Percentiles rank a stretch among this genome's conserved stretches.
Evolutionary conservation across 2,329 filamentous ascomycete species (phyloP).

Genomic region (Salinomyces thailandicus): DNA sequence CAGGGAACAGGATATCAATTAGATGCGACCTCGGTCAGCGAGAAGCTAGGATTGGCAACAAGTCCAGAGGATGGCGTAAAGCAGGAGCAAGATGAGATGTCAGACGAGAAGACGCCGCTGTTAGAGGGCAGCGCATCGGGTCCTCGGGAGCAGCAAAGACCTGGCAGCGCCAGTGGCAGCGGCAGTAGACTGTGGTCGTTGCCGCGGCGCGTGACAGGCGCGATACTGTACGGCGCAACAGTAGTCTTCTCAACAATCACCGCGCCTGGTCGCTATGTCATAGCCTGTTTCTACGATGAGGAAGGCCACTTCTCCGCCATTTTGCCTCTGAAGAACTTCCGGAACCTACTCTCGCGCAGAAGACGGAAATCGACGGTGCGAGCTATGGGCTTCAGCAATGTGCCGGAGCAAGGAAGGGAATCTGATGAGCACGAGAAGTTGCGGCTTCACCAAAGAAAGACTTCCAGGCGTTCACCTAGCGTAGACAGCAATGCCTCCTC

Average conservation of each 20-base stretch:
- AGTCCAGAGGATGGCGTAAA: too few species aligned
- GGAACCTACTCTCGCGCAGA: constrained; percentile 35
- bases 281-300: constrained; percentile 74
- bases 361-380: constrained; percentile 19
- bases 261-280: constrained; percentile 70
- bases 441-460: constrained; percentile 18
- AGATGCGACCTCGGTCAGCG: constrained; percentile 15
- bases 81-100: too few species aligned
- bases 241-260: constrained; percentile 70
- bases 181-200: constrained; percentile 12
- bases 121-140: constrained; percentile 30
- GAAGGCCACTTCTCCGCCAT: constrained; percentile 70
- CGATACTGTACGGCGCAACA: constrained; percentile 64
- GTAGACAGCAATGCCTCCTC: constrained; percentile 26
- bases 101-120: constrained; percentile 60
- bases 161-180: constrained; percentile 1
- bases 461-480: constrained; percentile 31
- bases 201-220: constrained; percentile 53
- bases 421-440: constrained; percentile 24
- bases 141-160: constrained; percentile 1
- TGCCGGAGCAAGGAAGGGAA: constrained; percentile 23
- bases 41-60: constrained; percentile 19
- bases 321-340: constrained; percentile 56
- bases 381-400: constrained; percentile 22
- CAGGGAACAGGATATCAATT: constrained; percentile 7